Base-by-base conservation (phyloP, 495 filamentous ascomycete species). In the Umbilicaria muhlenbergii region DNA sequence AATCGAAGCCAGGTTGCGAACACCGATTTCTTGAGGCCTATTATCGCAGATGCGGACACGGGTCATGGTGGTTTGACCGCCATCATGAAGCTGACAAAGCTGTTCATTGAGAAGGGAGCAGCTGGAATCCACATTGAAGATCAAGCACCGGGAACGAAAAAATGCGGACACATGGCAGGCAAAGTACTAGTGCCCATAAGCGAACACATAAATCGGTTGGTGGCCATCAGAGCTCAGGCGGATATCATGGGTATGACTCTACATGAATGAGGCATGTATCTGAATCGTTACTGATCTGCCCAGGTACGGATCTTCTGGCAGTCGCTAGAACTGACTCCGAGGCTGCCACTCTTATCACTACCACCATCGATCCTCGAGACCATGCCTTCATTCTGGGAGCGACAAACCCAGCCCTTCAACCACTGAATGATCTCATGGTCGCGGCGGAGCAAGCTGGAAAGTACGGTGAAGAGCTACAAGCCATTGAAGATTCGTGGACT, bases 41-140 rank as follows among this genome's bases (percentile, higher is more conserved):
- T 98, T 61, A 80, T 98, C 54, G 91, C 91, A 38, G 91, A 98
- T 66, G 91, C 91, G 32, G 91, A 98, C 57, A 98, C 91, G 11
- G 91, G 91, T 48, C 91, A 98, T 64, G 91, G 91, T 51, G 91
- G 91, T 55, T 70, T 98, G 47, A 98, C 92, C 12, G 91, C 91
- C 32, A 79, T 95, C 53, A 95, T 98, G 92, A 98, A 98, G 72
- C 77, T 98, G 42, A 98, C 91, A 41, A 94, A 94, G 68, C 73
- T 98, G 14, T 98, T 98, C 67, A 66, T 98, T 48, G 91, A 98
- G 71, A 86, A 88, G 54, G 91, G 91, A 57, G 91, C 91, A 32
- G 91, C 91, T 35, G 91, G 91, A 53, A 94, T 98, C 55, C 91
- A 98, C 62, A 95, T 98, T 50, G 91, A 98, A 64, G 91, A 98